These are phyloP conservation scores for Ganoderma resinaceum DNA, from an alignment of 1,284 basidiomycete species.

Conservation along the genomic window DNA sequence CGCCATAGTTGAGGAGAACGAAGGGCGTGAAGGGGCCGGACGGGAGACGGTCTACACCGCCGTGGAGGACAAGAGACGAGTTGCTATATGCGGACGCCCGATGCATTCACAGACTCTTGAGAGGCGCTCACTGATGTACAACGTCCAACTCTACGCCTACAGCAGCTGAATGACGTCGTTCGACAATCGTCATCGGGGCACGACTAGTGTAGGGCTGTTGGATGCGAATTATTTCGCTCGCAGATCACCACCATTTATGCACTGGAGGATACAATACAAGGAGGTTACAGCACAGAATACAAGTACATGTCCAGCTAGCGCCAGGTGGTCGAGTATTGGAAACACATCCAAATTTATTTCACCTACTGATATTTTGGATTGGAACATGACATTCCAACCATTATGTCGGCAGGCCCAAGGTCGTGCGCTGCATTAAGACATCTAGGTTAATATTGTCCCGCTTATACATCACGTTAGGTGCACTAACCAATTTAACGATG, in stretches of 20 bases:
- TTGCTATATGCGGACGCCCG: slow-evolving; percentile 31
- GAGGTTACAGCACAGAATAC: neutral
- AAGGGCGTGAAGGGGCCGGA: slow-evolving; percentile 13
- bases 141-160: neutral
- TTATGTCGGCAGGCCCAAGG: slow-evolving; percentile 46
- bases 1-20: slow-evolving; percentile 34
- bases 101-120: slow-evolving; percentile 21
- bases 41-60: slow-evolving; percentile 22
- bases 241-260: neutral
- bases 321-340: neutral
- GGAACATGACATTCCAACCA: neutral
- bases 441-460: slow-evolving; percentile 10
- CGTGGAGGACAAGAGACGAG: slow-evolving; percentile 30
- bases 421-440: slow-evolving; percentile 42
- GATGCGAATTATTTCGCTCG: neutral
- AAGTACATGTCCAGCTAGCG: neutral
- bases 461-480: neutral
- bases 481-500: slow-evolving; percentile 71
- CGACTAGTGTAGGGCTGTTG: too few species aligned
- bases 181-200: too few species aligned
- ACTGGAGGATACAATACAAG: neutral
- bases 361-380: neutral
- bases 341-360: neutral
- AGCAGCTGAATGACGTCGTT: too few species aligned
- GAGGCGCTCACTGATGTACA: slow-evolving; percentile 5